phyloP scores from a whole-genome alignment of 2,329 filamentous ascomycete species.

The Leptographium galeiforme region DNA sequence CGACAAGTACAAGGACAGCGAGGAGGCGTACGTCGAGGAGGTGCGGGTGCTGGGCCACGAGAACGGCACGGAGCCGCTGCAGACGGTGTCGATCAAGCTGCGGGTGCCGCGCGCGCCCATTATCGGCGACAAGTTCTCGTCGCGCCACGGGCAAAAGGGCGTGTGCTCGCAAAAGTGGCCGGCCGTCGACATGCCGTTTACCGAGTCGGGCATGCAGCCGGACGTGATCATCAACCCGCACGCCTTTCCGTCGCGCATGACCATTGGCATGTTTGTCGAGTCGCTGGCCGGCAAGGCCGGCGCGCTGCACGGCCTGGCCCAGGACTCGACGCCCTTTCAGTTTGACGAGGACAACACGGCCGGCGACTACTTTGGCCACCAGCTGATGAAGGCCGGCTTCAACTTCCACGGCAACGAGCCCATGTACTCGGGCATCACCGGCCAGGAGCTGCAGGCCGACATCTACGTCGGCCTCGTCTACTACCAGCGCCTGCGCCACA shows the following conservation, averaged over 20 bases:
- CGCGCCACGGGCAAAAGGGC: constrained; percentile 95
- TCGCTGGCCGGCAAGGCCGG: constrained; percentile 92
- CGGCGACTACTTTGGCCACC: constrained; percentile 88
- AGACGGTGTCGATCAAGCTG: constrained; percentile 85
- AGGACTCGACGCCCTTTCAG: constrained; percentile 89
- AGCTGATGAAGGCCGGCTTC: constrained; percentile 88
- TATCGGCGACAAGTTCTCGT: constrained; percentile 98
- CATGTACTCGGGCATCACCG: constrained; percentile 96
- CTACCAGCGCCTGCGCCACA: constrained; percentile 95
- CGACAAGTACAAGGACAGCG: constrained; percentile 87
- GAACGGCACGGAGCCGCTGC: constrained; percentile 66
- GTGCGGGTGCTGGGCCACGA: constrained; percentile 83
- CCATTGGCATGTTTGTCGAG: constrained; percentile 98
- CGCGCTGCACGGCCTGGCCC: constrained; percentile 85
- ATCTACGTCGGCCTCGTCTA: constrained; percentile 97
- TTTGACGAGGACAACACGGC: constrained; percentile 90
- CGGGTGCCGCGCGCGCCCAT: constrained; percentile 79
- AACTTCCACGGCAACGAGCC: constrained; percentile 98
- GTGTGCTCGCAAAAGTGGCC: constrained; percentile 96
- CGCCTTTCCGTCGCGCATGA: constrained; percentile 99
- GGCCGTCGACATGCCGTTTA: constrained; percentile 86
- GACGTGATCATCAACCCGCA: constrained; percentile 99
- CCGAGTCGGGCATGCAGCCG: constrained; percentile 89
- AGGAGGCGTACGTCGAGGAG: constrained; percentile 82
- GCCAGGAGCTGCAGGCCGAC: constrained; percentile 82